These are phyloP conservation scores for Trichoderma reesei DNA, from an alignment of 495 filamentous ascomycete genomes.

Conservation along the genomic window DNA sequence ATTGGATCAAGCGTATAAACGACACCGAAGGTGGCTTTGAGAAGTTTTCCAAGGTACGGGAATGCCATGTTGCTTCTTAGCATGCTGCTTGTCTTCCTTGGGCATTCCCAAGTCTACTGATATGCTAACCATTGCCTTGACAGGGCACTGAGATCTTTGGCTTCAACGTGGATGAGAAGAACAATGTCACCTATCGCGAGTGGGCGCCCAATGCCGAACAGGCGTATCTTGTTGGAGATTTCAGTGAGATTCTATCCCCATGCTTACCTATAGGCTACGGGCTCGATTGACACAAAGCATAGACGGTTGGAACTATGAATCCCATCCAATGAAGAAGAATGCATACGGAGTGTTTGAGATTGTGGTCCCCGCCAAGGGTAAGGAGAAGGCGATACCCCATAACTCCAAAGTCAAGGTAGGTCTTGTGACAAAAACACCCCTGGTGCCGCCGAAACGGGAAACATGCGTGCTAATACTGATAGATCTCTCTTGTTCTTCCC, in stretches of 20 bases:
- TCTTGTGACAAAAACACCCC: conserved; percentile 8
- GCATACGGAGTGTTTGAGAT: conserved; percentile 84
- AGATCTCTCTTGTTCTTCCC: conserved; percentile 81
- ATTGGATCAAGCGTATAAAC: conserved; percentile 78
- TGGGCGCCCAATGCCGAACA: conserved; percentile 86
- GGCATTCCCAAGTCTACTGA: neutral
- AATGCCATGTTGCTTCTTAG: neutral
- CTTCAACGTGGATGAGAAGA: conserved; percentile 65
- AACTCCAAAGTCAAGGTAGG: conserved; percentile 88
- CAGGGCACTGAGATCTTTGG: conserved; percentile 82
- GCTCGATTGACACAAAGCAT: conserved; percentile 7
- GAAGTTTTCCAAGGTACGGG: conserved; percentile 73
- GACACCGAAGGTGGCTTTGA: conserved; percentile 81
- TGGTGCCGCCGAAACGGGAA: neutral
- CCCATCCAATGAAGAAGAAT: conserved; percentile 78
- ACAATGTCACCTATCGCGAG: conserved; percentile 85
- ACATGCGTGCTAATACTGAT: conserved; percentile 12
- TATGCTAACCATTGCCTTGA: neutral
- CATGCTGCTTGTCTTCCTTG: neutral
- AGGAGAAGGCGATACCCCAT: conserved; percentile 73
- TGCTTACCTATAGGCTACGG: neutral
- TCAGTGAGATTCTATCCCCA: conserved; percentile 49
- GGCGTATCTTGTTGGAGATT: conserved; percentile 89
- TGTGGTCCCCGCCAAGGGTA: conserved; percentile 61
- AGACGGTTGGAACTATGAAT: conserved; percentile 82